Percentiles rank a stretch among this genome's conserved stretches.
Evolutionary conservation across 768 basidiomycete species (phyloP).

Genomic region (Amanita subjunquillea): DNA sequence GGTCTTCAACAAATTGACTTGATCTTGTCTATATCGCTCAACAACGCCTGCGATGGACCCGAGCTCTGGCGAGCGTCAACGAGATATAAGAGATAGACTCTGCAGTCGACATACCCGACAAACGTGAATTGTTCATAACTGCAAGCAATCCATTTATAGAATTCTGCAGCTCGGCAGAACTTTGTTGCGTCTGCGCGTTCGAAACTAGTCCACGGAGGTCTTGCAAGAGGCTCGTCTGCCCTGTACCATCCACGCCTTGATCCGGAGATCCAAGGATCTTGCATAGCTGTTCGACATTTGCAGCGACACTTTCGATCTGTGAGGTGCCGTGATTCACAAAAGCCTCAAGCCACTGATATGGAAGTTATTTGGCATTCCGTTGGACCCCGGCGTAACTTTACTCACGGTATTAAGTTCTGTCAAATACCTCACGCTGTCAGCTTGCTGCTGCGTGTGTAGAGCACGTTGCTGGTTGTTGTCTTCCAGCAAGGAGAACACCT

Average conservation of each 20-base stretch:
- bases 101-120: slow-evolving; percentile 6
- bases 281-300: slow-evolving; percentile 51
- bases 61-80: slow-evolving; percentile 26
- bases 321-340: slow-evolving; percentile 72
- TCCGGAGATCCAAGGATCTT: slow-evolving; percentile 32
- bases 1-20: slow-evolving; percentile 57
- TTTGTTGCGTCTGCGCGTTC: slow-evolving; percentile 23
- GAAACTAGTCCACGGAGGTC: slow-evolving; percentile 27
- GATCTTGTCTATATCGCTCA: slow-evolving; percentile 60
- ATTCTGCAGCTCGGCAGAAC: slow-evolving; percentile 25
- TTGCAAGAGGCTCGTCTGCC: slow-evolving; percentile 17
- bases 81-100: background rate
- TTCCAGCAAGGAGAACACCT: slow-evolving; percentile 37
- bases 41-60: slow-evolving; percentile 52
- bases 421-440: slow-evolving; percentile 67
- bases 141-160: slow-evolving; percentile 28
- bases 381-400: background rate
- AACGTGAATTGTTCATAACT: slow-evolving; percentile 15
- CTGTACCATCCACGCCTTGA: slow-evolving; percentile 6
- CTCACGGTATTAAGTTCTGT: slow-evolving; percentile 65
- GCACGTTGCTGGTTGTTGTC: slow-evolving; percentile 37
- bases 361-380: background rate
- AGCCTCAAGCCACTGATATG: slow-evolving; percentile 70
- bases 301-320: slow-evolving; percentile 55
- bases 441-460: slow-evolving; percentile 51